These are phyloP conservation scores for Torrubiella hemipterigena DNA, from an alignment of 2,329 filamentous ascomycete species.

Conservation along the genomic window DNA sequence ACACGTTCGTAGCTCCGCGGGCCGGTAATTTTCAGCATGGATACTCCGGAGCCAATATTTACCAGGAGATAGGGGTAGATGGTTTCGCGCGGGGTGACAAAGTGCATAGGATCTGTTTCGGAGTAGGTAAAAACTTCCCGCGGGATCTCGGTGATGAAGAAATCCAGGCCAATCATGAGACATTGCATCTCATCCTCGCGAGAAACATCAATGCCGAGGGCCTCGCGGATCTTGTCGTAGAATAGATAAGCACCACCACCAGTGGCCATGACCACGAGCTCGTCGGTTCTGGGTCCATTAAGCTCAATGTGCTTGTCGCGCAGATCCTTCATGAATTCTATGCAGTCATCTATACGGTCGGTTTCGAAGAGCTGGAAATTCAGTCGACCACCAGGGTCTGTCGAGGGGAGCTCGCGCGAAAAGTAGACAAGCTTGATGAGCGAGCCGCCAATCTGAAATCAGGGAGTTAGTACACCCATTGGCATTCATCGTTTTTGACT, in stretches of 20 bases:
- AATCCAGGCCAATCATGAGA: conserved; percentile 90
- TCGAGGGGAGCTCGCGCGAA: conserved; percentile 70
- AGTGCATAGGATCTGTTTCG: conserved; percentile 82
- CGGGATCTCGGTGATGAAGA: conserved; percentile 97
- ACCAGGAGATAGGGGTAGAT: conserved; percentile 96
- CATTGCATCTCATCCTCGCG: conserved; percentile 99
- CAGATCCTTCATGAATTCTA: conserved; percentile 79
- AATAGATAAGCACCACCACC: conserved; percentile 95
- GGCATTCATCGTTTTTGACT: conserved; percentile 3
- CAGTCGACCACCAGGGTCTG: conserved; percentile 73
- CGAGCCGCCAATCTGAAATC: conserved; percentile 74
- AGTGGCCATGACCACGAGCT: conserved; percentile 87
- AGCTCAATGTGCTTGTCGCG: conserved; percentile 69
- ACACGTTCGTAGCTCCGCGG: conserved; percentile 80
- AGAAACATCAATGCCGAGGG: conserved; percentile 75
- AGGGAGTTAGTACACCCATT: conserved; percentile 2
- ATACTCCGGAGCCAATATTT: conserved; percentile 95
- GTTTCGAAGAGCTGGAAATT: conserved; percentile 98
- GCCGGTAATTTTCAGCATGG: conserved; percentile 92
- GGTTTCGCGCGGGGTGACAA: conserved; percentile 61
- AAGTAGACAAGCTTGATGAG: conserved; percentile 97
- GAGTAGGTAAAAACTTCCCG: conserved; percentile 95
- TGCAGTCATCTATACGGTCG: conserved; percentile 82
- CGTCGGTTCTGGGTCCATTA: conserved; percentile 59
- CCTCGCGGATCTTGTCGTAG: conserved; percentile 79